A percentile compares a stretch with the other conserved stretches of the same genome.
These are phyloP conservation scores for Pinus tabuliformis DNA, from an alignment of 75 land plant genomes.

Conservation along the genomic window DNA sequence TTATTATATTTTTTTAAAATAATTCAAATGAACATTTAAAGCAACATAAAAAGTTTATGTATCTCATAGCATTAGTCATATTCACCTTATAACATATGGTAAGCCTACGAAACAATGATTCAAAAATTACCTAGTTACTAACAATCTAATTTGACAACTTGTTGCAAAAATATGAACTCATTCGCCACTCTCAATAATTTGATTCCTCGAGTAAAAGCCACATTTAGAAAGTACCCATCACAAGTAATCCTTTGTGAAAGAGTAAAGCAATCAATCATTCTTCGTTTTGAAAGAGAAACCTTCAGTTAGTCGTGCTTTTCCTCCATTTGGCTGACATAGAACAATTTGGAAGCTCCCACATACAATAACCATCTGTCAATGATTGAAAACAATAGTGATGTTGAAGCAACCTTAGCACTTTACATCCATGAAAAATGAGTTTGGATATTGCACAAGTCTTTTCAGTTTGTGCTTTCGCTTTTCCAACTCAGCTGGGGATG, in stretches of 20 bases:
- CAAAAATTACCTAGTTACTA: too few species aligned
- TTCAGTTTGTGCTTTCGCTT: slow-evolving; percentile 86
- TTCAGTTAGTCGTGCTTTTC: slow-evolving; percentile 71
- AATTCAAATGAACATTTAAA: too few species aligned
- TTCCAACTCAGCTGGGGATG: slow-evolving; percentile 85
- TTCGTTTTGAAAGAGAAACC: slow-evolving; percentile 80
- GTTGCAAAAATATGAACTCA: too few species aligned
- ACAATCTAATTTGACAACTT: too few species aligned
- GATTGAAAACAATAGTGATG: slow-evolving; percentile 77
- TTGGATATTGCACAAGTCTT: slow-evolving; percentile 79
- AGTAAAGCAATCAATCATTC: slow-evolving; percentile 33
- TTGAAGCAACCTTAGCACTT: slow-evolving; percentile 49
- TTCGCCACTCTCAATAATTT: too few species aligned
- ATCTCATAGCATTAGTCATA: too few species aligned
- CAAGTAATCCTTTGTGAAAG: too few species aligned
- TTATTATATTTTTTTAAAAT: background rate
- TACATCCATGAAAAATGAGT: slow-evolving; percentile 82
- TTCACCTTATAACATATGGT: too few species aligned
- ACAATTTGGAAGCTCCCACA: slow-evolving; percentile 71
- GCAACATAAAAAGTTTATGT: too few species aligned
- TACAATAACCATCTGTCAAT: slow-evolving; percentile 78
- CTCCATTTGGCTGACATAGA: slow-evolving; percentile 86
- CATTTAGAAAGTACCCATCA: too few species aligned
- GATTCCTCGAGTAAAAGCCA: too few species aligned
- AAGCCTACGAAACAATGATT: too few species aligned